Conservation (phyloP, 1,284 basidiomycete species). For the Trichosporon ovoides region DNA sequence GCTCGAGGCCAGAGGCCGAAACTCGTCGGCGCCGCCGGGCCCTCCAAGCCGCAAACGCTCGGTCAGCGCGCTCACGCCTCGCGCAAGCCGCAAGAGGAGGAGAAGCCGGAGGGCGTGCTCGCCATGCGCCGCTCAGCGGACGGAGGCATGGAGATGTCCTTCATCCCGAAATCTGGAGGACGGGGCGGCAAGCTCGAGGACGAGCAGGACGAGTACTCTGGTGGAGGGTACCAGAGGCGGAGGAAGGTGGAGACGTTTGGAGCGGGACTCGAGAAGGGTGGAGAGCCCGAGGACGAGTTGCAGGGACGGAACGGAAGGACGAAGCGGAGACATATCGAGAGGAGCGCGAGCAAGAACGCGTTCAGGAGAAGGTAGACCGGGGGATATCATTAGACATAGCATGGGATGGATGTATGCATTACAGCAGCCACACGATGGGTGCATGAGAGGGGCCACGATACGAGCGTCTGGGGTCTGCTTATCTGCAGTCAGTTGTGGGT, state of each 20-base stretch:
- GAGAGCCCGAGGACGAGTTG: conserved; percentile 54
- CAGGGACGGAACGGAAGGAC: conserved; percentile 57
- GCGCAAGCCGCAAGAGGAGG: conserved; percentile 16
- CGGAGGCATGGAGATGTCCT: conserved; percentile 54
- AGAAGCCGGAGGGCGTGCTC: conserved; percentile 33
- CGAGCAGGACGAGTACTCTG: conserved; percentile 38
- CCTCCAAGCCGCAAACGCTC: conserved; percentile 36
- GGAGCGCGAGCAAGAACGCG: conserved; percentile 81
- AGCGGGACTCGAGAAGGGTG: conserved; percentile 75
- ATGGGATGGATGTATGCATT: conserved; percentile 3
- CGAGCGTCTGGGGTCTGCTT: too few species aligned
- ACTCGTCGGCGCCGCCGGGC: conserved; percentile 30
- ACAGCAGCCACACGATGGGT: too few species aligned
- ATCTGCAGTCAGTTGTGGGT: too few species aligned
- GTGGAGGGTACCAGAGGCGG: conserved; percentile 47
- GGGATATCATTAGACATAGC: too few species aligned
- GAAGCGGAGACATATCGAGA: conserved; percentile 62
- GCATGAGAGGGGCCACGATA: too few species aligned
- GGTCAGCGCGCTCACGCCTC: conserved; percentile 44
- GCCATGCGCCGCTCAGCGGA: conserved; percentile 43
- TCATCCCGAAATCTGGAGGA: conserved; percentile 43
- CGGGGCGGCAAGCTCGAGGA: conserved; percentile 21
- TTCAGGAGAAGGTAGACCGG: conserved; percentile 57
- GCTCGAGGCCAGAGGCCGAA: conserved; percentile 26
- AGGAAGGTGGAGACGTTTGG: conserved; percentile 69